Evolutionary conservation across 495 filamentous ascomycete species (phyloP).

Genomic region (Trichoderma gamsii): DNA sequence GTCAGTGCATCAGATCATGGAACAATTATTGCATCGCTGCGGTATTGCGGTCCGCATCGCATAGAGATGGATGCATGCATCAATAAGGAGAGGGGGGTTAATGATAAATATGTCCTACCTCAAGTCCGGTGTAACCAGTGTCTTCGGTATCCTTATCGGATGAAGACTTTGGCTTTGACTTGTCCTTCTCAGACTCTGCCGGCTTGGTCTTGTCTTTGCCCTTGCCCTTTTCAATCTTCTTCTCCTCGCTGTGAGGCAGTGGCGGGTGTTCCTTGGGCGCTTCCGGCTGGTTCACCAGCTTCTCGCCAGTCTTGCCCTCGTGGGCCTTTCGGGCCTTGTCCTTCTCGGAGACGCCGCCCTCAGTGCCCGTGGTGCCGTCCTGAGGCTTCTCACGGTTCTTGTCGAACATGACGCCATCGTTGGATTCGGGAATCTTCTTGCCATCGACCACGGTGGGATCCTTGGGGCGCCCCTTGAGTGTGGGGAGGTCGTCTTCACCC

Average conservation of each 20-base stretch:
- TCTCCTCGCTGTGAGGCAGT: slow-evolving; percentile 70
- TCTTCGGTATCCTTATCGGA: slow-evolving; percentile 33
- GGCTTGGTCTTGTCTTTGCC: slow-evolving; percentile 24
- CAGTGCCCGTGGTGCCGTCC: slow-evolving; percentile 59
- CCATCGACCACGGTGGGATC: slow-evolving; percentile 51
- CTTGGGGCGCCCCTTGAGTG: slow-evolving; percentile 41
- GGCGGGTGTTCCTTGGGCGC: slow-evolving; percentile 80
- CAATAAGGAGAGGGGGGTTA: no score
- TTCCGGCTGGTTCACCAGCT: slow-evolving; percentile 66
- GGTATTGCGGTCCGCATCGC: not conserved
- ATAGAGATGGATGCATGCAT: not conserved
- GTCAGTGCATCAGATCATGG: slow-evolving; percentile 10
- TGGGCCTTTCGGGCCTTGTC: slow-evolving; percentile 59
- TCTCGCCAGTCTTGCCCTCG: slow-evolving; percentile 53
- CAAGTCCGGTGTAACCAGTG: slow-evolving; percentile 49
- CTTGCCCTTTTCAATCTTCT: slow-evolving; percentile 43
- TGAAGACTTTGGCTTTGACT: slow-evolving; percentile 11
- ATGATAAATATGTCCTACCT: slow-evolving; percentile 45
- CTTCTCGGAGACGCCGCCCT: slow-evolving; percentile 47
- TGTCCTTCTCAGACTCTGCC: not conserved
- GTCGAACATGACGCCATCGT: slow-evolving; percentile 91
- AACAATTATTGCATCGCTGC: not conserved
- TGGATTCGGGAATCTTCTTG: slow-evolving; percentile 65
- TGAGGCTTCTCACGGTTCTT: slow-evolving; percentile 65
- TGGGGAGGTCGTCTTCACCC: slow-evolving; percentile 35